Conservation (phyloP, 2,329 filamentous ascomycete genomes). For the Colletotrichum liriopes region DNA sequence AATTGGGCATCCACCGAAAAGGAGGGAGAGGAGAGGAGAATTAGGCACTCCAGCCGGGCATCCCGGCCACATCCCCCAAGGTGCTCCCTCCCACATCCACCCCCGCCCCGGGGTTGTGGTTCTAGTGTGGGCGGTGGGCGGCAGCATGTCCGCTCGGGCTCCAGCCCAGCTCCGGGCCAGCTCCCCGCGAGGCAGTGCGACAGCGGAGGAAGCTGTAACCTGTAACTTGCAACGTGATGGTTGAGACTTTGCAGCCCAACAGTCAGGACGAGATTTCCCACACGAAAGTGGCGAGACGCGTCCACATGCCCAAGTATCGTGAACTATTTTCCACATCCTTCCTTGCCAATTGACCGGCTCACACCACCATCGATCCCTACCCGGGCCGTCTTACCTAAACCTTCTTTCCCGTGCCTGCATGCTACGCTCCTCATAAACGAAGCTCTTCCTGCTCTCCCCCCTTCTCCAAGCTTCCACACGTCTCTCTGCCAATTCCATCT, state of each 20-base stretch:
- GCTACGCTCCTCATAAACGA: conserved; percentile 26
- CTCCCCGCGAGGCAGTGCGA: conserved; percentile 40
- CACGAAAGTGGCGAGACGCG: conserved; percentile 31
- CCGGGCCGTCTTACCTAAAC: conserved; percentile 9
- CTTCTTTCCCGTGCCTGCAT: background rate
- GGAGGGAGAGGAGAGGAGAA: background rate
- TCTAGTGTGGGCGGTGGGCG: conserved; percentile 11
- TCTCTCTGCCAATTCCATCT: background rate
- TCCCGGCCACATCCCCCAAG: conserved; percentile 14
- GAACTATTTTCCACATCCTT: conserved; percentile 11
- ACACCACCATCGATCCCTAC: conserved; percentile 1
- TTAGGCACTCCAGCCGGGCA: conserved; percentile 30
- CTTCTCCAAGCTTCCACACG: background rate
- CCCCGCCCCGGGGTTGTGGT: conserved; percentile 34
- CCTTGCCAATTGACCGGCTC: conserved; percentile 4
- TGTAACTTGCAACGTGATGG: conserved; percentile 15
- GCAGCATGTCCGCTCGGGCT: conserved; percentile 29
- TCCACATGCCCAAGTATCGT: conserved; percentile 32
- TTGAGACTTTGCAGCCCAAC: conserved; percentile 6
- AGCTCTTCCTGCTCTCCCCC: conserved; percentile 1
- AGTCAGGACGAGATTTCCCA: conserved; percentile 9
- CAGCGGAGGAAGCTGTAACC: conserved; percentile 8
- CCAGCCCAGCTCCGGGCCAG: conserved; percentile 30
- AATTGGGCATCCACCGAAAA: background rate
- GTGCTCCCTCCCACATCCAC: conserved; percentile 20